Evolutionary conservation across 108 stramenopile genomes (phyloP).

Genomic region (Cyclotella sp.): DNA sequence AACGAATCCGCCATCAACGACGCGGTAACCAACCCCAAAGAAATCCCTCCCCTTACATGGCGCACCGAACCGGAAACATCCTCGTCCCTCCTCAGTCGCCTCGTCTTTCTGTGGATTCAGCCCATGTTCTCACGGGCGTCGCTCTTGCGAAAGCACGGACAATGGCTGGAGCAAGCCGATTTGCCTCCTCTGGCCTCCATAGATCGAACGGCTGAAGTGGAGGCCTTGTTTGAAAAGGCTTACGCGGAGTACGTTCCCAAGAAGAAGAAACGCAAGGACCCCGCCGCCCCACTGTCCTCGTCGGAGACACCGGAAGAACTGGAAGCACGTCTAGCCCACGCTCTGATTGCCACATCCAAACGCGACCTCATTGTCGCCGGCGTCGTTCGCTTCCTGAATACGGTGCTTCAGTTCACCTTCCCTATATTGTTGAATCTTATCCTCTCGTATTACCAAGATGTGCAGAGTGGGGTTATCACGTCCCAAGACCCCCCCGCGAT

Average conservation of each 20-base stretch:
- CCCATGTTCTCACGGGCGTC: slow-evolving; percentile 73
- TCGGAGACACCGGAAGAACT: slow-evolving; percentile 35
- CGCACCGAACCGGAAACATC: slow-evolving; percentile 54
- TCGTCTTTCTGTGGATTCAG: slow-evolving; percentile 67
- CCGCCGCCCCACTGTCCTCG: neutral
- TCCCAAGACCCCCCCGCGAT: slow-evolving; percentile 51
- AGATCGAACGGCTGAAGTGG: slow-evolving; percentile 55
- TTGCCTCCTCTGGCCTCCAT: slow-evolving; percentile 60
- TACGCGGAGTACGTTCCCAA: slow-evolving; percentile 44
- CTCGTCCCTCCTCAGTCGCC: slow-evolving; percentile 52
- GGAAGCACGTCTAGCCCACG: slow-evolving; percentile 46
- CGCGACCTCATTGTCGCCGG: slow-evolving; percentile 64
- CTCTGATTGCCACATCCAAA: slow-evolving; percentile 54
- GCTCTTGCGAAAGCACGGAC: slow-evolving; percentile 36
- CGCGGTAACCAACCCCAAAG: neutral
- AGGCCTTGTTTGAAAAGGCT: slow-evolving; percentile 58
- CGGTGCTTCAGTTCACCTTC: slow-evolving; percentile 70
- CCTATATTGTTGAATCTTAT: slow-evolving; percentile 73
- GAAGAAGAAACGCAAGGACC: slow-evolving; percentile 18
- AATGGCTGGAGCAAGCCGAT: slow-evolving; percentile 65
- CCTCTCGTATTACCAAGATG: slow-evolving; percentile 66
- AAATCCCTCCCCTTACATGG: slow-evolving; percentile 42
- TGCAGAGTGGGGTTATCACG: slow-evolving; percentile 57
- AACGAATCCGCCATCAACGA: neutral
- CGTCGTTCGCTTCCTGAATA: slow-evolving; percentile 59